Base-by-base conservation (phyloP, 2,329 filamentous ascomycete genomes). In the Colletotrichum sp. region DNA sequence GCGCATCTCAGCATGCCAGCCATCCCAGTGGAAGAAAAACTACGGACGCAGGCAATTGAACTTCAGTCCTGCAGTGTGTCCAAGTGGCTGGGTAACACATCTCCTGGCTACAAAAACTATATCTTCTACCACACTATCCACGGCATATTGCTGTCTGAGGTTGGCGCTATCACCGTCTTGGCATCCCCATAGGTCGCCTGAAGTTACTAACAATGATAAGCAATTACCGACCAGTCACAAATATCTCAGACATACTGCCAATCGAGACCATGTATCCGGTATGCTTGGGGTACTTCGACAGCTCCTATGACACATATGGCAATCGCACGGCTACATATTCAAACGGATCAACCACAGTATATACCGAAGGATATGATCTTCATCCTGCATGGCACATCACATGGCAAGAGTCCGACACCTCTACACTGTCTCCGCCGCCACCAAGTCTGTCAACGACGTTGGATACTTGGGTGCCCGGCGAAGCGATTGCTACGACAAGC, bases 271-370 rank as follows among this genome's bases (percentile, higher is more conserved):
- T 28, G 55, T 28, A 28, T 58, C 24, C 24, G 26, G 55, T 18
- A 24, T 28, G 24, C 24, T 1, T 58, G 13, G 55, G 21, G 9
- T 16, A 58, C 55, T 58, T 58, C n/a, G 3, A 9, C 26, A 0
- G 24, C 55, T 26, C 1, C 26, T 0, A 16, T 24, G 26, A 58
- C 12, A 28, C 4, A 0, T 58, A 58, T 0, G 55, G 55, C 5
- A 58, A 58, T 18, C 55, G 55, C 26, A 58, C 55, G 14, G 55
- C 55, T 24, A 28, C 4, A 16, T 58, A 28, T 10, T 0, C 24
- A 14, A 58, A 58, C 9, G 55, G 55, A 5, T 58, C 55, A 58
- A 58, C 55, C 16, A 58, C 55, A 32, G 16, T 79, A 18, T 18
- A 43, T n/a, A 65, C 55, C 13, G 13, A 58, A 6, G 55, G 55